Evolutionary conservation across 2,329 filamentous ascomycete species (phyloP), one percentile per base, ranked within the genome.

Genomic region (Madurella mycetomatis): DNA sequence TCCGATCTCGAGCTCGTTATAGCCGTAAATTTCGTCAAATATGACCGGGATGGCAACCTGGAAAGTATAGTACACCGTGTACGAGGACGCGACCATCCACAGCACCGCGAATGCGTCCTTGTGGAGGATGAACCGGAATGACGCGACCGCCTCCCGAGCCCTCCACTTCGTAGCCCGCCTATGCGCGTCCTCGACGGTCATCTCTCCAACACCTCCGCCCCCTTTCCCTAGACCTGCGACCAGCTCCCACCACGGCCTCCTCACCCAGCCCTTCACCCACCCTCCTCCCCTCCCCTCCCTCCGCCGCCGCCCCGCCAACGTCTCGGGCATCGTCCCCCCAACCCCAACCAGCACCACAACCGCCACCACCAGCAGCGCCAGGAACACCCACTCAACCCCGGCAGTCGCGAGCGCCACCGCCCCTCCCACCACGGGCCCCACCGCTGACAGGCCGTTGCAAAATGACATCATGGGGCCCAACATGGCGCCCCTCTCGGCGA

Each of bases 401-500:
- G 13, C 45, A 12, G 83, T 61, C 19, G 25, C 19, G 18, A 44
- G 32, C 11, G 57, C 53, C 11, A 62, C 45, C 17, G 46, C 50
- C 1, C 58, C 60, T 5, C 53, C 57, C 32, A 62, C 52, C 1
- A 56, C 46, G 8, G 58, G 58, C 9, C 54, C 54, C 1, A 57
- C 32, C 3, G 53, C 52, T 2, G 49, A 48, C 9, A 75, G 73
- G 16, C 84, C 64, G 1, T 82, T 79, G 25, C 76, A 70, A 12
- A 76, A 80, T 13, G 73, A 73, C 19, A 76, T 78, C 39, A 82
- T 79, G 59, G 82, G 79, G 37, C 80, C 85, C 69, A 90, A 82
- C 62, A 86, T 90, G 39, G 75, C 77, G 1, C 87, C 87, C 58
- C 87, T 73, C 65, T 90, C 84, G 0, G 79, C 75, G 18, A 77